A percentile compares a stretch with the other conserved stretches of the same genome.
Conservation (phyloP, 805 yeast genomes). For the Candida easanensis region DNA sequence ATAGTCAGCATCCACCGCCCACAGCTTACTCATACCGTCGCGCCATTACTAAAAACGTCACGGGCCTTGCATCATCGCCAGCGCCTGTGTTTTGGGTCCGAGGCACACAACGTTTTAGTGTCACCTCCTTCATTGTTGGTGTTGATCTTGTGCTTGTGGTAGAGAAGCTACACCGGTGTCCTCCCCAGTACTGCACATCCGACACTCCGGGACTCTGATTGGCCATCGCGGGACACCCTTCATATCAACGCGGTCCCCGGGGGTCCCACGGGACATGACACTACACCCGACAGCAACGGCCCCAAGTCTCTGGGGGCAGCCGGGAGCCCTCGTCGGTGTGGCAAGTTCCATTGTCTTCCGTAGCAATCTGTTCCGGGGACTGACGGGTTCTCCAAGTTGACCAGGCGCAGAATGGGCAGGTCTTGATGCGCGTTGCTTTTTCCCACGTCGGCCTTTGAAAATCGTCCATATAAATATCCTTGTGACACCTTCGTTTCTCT, state of each 20-base stretch:
- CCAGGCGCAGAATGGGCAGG: too few relatives aligned
- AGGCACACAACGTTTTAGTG: not conserved
- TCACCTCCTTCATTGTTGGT: not conserved
- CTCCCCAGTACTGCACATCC: not conserved
- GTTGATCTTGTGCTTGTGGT: not conserved
- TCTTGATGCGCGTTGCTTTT: not conserved
- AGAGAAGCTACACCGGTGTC: too few relatives aligned
- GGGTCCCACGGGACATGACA: not conserved
- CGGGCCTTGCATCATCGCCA: too few relatives aligned
- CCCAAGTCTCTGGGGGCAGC: too few relatives aligned
- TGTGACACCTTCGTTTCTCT: not conserved
- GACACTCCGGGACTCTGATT: slow-evolving; percentile 1
- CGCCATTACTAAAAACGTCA: not conserved
- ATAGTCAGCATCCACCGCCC: too few relatives aligned
- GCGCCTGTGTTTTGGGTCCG: too few relatives aligned
- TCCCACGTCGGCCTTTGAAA: not conserved
- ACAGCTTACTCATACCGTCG: not conserved
- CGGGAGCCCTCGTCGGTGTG: too few relatives aligned
- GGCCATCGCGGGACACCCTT: not conserved
- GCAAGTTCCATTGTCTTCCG: too few relatives aligned
- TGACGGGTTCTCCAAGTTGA: too few relatives aligned
- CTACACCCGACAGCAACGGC: not conserved
- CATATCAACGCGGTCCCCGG: not conserved
- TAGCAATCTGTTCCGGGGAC: too few relatives aligned
- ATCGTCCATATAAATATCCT: too few relatives aligned